Evolutionary conservation across 306 rosid genomes (phyloP).

Genomic region (Arachis stenosperma): DNA sequence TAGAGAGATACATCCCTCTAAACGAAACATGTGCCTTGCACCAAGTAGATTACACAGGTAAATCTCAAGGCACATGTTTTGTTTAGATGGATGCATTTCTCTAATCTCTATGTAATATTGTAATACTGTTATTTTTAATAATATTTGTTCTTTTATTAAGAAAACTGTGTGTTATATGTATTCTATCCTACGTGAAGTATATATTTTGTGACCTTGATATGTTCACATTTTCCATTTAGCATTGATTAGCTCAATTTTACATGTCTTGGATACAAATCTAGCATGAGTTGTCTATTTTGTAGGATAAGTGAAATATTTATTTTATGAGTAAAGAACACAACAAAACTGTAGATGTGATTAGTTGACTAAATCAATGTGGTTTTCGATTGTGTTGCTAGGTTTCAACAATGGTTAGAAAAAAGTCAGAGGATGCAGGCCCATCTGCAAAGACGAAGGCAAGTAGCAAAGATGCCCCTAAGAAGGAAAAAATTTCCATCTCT

Average conservation of each 20-base stretch:
- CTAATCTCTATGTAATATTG: too few relatives aligned
- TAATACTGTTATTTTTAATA: too few relatives aligned
- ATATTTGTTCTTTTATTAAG: too few relatives aligned
- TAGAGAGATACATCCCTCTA: too few relatives aligned
- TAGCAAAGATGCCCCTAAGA: constrained; percentile 42
- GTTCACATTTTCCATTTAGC: too few relatives aligned
- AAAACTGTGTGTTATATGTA: too few relatives aligned
- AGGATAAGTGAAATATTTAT: neutral
- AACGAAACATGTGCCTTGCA: too few relatives aligned
- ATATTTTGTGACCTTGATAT: neutral
- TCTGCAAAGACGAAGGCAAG: constrained; percentile 28
- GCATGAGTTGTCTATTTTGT: constrained; percentile 10
- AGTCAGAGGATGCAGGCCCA: constrained; percentile 41
- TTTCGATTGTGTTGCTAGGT: constrained; percentile 14
- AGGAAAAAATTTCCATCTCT: constrained; percentile 46
- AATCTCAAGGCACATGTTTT: too few relatives aligned
- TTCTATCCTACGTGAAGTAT: neutral
- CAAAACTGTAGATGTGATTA: neutral
- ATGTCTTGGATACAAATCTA: neutral
- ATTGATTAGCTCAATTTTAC: too few relatives aligned
- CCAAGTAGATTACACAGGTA: too few relatives aligned
- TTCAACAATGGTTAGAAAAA: constrained; percentile 39
- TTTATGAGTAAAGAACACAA: neutral
- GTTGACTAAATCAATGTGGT: constrained; percentile 11
- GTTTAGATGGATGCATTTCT: too few relatives aligned